A percentile compares a stretch with the other conserved stretches of the same genome.
These are phyloP conservation scores for Starmera amethionina DNA, from an alignment of 805 yeast genomes.

Conservation along the genomic window DNA sequence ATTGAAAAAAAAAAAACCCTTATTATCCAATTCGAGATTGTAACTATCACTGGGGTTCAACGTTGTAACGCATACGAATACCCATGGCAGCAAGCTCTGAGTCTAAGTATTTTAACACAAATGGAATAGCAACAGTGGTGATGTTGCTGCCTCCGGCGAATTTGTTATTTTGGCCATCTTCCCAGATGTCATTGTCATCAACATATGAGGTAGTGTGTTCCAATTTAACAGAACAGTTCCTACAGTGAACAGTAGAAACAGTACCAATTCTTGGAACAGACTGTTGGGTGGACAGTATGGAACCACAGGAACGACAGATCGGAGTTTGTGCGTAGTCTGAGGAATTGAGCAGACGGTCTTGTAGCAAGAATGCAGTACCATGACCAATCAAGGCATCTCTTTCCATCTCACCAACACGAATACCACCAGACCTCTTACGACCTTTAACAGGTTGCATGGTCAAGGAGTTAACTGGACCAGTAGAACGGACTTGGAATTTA, in stretches of 20 bases:
- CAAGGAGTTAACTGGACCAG: conserved; percentile 94
- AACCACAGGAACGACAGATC: conserved; percentile 89
- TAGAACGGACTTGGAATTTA: conserved; percentile 97
- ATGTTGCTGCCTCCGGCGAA: conserved; percentile 89
- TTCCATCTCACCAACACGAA: conserved; percentile 99
- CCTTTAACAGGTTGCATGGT: conserved; percentile 99
- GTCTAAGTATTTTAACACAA: conserved; percentile 89
- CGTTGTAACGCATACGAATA: conserved; percentile 83
- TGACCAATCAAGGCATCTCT: conserved; percentile 98
- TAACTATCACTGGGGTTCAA: conserved; percentile 37
- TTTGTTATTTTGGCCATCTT: conserved; percentile 90
- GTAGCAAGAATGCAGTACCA: conserved; percentile 90
- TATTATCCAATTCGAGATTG: too few species aligned
- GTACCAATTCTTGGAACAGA: conserved; percentile 90
- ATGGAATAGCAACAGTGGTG: conserved; percentile 94
- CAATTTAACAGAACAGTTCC: conserved; percentile 76
- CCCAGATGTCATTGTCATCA: conserved; percentile 80
- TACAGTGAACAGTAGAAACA: conserved; percentile 69
- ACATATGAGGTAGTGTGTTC: conserved; percentile 45
- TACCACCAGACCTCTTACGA: conserved; percentile 98
- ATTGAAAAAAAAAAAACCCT: too few species aligned
- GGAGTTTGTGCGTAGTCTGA: conserved; percentile 92
- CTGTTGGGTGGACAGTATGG: conserved; percentile 78
- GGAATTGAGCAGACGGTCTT: conserved; percentile 90
- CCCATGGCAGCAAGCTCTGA: conserved; percentile 98